Conservation (phyloP, 257 asterid species). For the Penstemon newberryi region DNA sequence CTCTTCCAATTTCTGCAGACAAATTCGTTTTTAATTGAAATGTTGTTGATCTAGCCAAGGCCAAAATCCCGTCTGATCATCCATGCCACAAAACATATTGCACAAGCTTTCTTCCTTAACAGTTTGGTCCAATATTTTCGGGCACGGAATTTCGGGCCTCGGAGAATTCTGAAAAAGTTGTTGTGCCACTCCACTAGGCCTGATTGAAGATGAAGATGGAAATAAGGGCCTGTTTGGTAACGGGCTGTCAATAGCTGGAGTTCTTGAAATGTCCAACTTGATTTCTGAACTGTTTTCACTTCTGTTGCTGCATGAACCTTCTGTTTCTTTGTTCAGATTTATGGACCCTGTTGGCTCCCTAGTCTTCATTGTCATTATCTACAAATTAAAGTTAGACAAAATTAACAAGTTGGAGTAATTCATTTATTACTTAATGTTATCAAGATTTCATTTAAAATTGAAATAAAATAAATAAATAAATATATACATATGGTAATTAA, state of each 20-base stretch:
- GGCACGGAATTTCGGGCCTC: slow-evolving; percentile 47
- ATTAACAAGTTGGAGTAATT: background rate
- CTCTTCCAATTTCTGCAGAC: slow-evolving; percentile 4
- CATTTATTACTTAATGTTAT: background rate
- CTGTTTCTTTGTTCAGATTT: slow-evolving; percentile 96
- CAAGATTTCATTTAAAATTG: too few species aligned
- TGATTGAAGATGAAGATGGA: slow-evolving; percentile 43
- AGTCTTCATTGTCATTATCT: slow-evolving; percentile 87
- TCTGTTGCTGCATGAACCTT: slow-evolving; percentile 88
- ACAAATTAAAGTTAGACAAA: slow-evolving; percentile 11
- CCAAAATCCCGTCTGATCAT: slow-evolving; percentile 93
- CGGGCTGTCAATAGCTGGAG: slow-evolving; percentile 68
- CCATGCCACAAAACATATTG: slow-evolving; percentile 79
- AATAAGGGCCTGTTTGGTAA: slow-evolving; percentile 48
- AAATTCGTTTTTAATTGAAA: slow-evolving; percentile 44
- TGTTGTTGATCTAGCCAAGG: slow-evolving; percentile 93
- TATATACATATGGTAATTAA: too few species aligned
- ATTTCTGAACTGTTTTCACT: slow-evolving; percentile 91
- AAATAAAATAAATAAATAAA: too few species aligned
- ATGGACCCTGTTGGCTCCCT: slow-evolving; percentile 89
- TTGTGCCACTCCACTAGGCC: slow-evolving; percentile 42
- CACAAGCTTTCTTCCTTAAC: slow-evolving; percentile 86
- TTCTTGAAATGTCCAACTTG: slow-evolving; percentile 69
- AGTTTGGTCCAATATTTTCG: slow-evolving; percentile 45
- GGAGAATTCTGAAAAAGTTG: slow-evolving; percentile 48